Percentiles rank a stretch among this genome's conserved stretches.
Conservation (phyloP, 2,329 filamentous ascomycete species). For the Acrodontium crateriforme region DNA sequence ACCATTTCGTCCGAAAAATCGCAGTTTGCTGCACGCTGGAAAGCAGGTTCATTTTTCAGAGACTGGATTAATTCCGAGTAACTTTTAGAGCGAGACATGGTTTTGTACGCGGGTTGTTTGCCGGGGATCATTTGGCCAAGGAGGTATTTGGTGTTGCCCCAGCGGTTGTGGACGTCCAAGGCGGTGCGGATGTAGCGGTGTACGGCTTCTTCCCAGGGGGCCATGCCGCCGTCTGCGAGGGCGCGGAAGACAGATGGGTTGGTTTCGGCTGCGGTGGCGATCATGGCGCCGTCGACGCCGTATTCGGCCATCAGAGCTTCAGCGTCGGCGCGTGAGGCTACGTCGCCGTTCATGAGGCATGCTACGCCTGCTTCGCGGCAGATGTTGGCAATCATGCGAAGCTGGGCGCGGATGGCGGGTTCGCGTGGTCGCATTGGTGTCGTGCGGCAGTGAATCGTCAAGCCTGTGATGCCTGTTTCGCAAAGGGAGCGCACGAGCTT, state of each 20-base stretch:
- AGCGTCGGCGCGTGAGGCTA: conserved; percentile 60
- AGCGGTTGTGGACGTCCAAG: conserved; percentile 71
- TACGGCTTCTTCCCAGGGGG: conserved; percentile 64
- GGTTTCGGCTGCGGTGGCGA: conserved; percentile 79
- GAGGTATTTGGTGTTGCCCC: conserved; percentile 85
- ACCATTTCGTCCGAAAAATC: conserved; percentile 45
- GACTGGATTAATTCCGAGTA: conserved; percentile 56
- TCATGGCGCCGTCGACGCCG: conserved; percentile 91
- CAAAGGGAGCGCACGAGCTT: conserved; percentile 64
- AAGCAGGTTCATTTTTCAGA: too few species aligned
- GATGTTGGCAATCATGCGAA: conserved; percentile 68
- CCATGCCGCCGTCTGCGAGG: conserved; percentile 52
- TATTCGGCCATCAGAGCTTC: conserved; percentile 59
- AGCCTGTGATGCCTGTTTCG: conserved; percentile 74
- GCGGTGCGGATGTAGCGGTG: conserved; percentile 58
- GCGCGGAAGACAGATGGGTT: conserved; percentile 79
- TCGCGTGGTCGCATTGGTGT: conserved; percentile 90
- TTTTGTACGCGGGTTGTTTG: conserved; percentile 50
- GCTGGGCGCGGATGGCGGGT: conserved; percentile 66
- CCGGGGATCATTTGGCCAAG: conserved; percentile 77
- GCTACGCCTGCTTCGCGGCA: conserved; percentile 79
- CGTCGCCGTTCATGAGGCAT: conserved; percentile 92
- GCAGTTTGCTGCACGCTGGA: too few species aligned
- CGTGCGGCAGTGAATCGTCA: conserved; percentile 92
- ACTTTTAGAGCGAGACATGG: conserved; percentile 51